Percentiles rank a stretch among this genome's conserved stretches.
phyloP scores from a whole-genome alignment of 73 alveolate genomes.

The Paramecium sexaurelia region DNA sequence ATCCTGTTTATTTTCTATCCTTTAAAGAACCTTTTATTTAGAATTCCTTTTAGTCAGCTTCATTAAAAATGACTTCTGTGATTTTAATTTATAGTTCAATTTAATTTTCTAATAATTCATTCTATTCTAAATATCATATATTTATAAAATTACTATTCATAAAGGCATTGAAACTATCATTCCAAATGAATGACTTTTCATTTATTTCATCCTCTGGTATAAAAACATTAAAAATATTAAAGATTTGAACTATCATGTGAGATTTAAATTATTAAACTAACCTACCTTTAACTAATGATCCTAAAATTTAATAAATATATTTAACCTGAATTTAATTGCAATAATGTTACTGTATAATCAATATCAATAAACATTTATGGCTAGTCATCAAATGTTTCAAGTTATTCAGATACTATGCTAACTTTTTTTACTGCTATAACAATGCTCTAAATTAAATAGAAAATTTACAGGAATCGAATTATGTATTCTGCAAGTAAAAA shows the following conservation, averaged over 20 bases:
- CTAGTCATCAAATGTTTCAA: constrained; percentile 13
- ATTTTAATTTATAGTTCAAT: neutral
- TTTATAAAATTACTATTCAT: neutral
- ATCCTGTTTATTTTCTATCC: constrained; percentile 8
- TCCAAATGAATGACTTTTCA: neutral
- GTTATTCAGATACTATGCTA: neutral
- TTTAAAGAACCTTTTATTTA: neutral
- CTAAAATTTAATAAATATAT: neutral
- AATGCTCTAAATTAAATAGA: neutral
- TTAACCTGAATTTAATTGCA: neutral
- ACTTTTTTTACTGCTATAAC: neutral
- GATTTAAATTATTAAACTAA: constrained; percentile 6
- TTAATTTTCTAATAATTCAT: neutral
- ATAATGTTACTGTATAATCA: constrained; percentile 27
- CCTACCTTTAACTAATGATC: neutral
- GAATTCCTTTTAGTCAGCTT: neutral
- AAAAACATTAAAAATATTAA: neutral
- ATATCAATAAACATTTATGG: constrained; percentile 11
- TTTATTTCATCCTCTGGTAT: constrained; percentile 1
- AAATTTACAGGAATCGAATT: neutral
- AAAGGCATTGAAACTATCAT: neutral
- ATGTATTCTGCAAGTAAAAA: constrained; percentile 9
- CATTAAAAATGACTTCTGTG: neutral
- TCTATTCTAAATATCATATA: neutral
- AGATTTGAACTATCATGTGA: neutral